Evolutionary conservation across 2,329 filamentous ascomycete genomes (phyloP), one percentile per base, ranked within the genome.

Genomic region (Arthroderma sp.): DNA sequence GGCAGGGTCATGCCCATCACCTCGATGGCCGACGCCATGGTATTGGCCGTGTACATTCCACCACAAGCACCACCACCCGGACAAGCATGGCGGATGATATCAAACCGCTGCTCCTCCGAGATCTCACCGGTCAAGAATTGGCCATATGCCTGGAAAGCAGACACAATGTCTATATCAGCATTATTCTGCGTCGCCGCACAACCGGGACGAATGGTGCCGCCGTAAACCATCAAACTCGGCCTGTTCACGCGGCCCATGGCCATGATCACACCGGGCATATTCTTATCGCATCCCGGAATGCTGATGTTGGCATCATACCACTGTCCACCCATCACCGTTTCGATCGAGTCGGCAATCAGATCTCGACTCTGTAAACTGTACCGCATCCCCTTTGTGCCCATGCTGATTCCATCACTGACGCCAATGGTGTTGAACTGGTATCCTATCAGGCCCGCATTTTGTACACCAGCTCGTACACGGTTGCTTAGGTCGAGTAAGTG

Each of bases 391-490:
- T 85, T 88, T 52, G 93, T 98, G 55, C 93, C 93, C 93, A 98
- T 98, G 66, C 89, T 95, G 66, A 98, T 98, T 59, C 84, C 93
- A 71, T 98, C 93, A 62, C 89, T 95, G 64, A 98, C 94, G 68
- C 93, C 93, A 68, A 98, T 88, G 60, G 94, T 98, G 79, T 98
- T 98, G 82, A 98, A 98, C 72, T 96, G 91, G 79, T 94, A 95
- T 62, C 90, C 89, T 60, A 95, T 80, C 61, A 98, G 79, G 21
- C 89, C 88, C 31, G 90, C 87, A 66, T 86, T 78, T 65, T 84
- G 75, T 33, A 88, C 85, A 61, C 84, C 82, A 68, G 86, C 81
- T 64, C 82, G 84, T 63, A 95, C 86, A 62, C 85, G 77, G 71
- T 86, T 79, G 69, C 88, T 95, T 60, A 98, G 82, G 68, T 94